phyloP scores from a whole-genome alignment of 129 eudicot genomes.

The Flaveria brownii region DNA sequence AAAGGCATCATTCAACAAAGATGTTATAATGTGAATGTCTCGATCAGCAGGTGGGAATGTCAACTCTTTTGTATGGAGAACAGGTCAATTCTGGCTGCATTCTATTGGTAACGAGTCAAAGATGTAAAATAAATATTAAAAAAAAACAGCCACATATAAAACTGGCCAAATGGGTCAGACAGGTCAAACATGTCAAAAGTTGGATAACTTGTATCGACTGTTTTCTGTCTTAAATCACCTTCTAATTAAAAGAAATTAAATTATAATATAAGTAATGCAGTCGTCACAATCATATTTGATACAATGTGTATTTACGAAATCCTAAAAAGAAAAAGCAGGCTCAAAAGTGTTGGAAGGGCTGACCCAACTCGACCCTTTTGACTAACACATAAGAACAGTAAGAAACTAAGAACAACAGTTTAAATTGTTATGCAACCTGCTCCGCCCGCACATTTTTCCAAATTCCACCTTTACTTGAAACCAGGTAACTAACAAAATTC shows the following conservation, averaged over 20 bases:
- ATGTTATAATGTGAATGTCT: background rate
- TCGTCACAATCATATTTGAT: background rate
- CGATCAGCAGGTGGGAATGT: background rate
- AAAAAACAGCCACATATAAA: background rate
- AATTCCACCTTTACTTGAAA: background rate
- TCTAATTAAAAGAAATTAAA: background rate
- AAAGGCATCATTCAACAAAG: background rate
- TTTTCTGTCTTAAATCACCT: background rate
- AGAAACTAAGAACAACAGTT: background rate
- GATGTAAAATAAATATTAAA: background rate
- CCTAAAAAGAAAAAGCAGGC: background rate
- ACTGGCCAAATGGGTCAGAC: background rate
- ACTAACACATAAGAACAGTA: background rate
- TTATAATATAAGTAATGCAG: background rate
- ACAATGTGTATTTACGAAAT: background rate
- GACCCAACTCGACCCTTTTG: background rate
- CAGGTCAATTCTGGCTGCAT: background rate
- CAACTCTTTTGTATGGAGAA: background rate
- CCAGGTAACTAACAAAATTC: background rate
- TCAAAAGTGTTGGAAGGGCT: background rate
- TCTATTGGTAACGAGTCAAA: background rate
- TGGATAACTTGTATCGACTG: background rate
- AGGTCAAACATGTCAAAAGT: background rate
- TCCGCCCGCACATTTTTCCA: background rate
- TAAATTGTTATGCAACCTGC: background rate